These are phyloP conservation scores for Phytophthora niederhauseri DNA, from an alignment of 352 stramenopile genomes.

Conservation along the genomic window DNA sequence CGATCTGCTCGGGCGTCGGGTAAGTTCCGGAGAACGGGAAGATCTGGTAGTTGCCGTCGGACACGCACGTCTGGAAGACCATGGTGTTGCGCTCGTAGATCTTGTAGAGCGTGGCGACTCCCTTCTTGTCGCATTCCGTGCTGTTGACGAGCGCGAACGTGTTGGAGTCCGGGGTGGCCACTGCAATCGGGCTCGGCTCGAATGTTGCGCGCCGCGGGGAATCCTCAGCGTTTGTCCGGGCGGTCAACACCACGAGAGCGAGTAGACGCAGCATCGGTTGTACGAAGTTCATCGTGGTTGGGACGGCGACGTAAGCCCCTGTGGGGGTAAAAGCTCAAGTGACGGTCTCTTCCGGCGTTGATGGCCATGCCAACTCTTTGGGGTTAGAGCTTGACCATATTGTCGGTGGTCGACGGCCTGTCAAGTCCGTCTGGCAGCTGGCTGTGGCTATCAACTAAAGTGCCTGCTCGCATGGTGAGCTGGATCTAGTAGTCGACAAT, in stretches of 20 bases:
- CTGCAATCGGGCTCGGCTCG: slow-evolving; percentile 27
- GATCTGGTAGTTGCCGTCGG: slow-evolving; percentile 47
- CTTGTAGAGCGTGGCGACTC: slow-evolving; percentile 35
- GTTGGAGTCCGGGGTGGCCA: slow-evolving; percentile 31
- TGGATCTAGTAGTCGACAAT: not conserved
- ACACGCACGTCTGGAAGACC: slow-evolving; percentile 53
- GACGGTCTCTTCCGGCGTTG: not conserved
- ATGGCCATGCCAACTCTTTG: not conserved
- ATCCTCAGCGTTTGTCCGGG: slow-evolving; percentile 5
- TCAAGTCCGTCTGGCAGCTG: slow-evolving; percentile 13
- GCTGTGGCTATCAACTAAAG: not conserved
- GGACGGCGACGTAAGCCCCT: not conserved
- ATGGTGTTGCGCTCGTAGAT: slow-evolving; percentile 55
- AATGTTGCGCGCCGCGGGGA: slow-evolving; percentile 13
- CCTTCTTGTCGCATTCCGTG: slow-evolving; percentile 37
- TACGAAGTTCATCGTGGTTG: slow-evolving; percentile 26
- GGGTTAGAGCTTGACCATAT: slow-evolving; percentile 12
- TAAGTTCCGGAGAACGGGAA: slow-evolving; percentile 50
- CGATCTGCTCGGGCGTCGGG: slow-evolving; percentile 43
- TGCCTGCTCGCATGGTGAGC: slow-evolving; percentile 6
- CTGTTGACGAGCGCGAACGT: slow-evolving; percentile 44
- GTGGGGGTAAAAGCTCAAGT: slow-evolving; percentile 19
- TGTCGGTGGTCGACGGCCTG: slow-evolving; percentile 13
- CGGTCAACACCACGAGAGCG: not conserved
- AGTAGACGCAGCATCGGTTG: slow-evolving; percentile 8